Percentiles rank a stretch among this genome's conserved stretches.
Evolutionary conservation across 176 grass and related monocot species (phyloP).

Genomic region (Oryza punctata): DNA sequence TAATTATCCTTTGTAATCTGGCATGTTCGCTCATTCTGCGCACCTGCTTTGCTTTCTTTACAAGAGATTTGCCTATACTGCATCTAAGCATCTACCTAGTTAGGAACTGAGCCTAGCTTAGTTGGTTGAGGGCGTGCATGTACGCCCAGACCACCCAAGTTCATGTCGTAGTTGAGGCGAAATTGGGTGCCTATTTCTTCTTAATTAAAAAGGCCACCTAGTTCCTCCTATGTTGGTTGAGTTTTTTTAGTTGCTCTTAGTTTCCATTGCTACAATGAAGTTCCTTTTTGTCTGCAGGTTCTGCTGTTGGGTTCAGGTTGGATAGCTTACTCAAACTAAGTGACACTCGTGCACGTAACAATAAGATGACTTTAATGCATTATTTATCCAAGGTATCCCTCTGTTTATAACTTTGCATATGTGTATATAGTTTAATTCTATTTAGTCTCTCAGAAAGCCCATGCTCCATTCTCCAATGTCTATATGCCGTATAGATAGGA

Average conservation of each 20-base stretch:
- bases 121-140: no score
- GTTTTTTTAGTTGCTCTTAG: conserved; percentile 5
- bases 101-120: no score
- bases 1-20: conserved; percentile 3
- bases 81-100: background rate
- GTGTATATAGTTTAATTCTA: conserved; percentile 26
- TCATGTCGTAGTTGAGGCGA: no score
- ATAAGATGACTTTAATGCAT: conserved; percentile 99
- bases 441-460: conserved; percentile 3
- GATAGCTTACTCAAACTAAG: conserved; percentile 98
- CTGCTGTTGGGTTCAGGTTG: conserved; percentile 98
- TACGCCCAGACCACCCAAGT: no score
- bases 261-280: background rate
- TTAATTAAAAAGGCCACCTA: no score
- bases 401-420: background rate
- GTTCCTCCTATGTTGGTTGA: no score
- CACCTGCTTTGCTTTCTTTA: background rate
- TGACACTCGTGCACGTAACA: conserved; percentile 94
- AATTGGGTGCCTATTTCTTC: no score
- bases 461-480: background rate
- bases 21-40: background rate
- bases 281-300: conserved; percentile 58
- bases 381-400: conserved; percentile 88
- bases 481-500: background rate
- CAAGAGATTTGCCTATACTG: background rate